Evolutionary conservation across 208 protist species (phyloP), one percentile per base, ranked within the genome.

Genomic region (Leishmania tropica): DNA sequence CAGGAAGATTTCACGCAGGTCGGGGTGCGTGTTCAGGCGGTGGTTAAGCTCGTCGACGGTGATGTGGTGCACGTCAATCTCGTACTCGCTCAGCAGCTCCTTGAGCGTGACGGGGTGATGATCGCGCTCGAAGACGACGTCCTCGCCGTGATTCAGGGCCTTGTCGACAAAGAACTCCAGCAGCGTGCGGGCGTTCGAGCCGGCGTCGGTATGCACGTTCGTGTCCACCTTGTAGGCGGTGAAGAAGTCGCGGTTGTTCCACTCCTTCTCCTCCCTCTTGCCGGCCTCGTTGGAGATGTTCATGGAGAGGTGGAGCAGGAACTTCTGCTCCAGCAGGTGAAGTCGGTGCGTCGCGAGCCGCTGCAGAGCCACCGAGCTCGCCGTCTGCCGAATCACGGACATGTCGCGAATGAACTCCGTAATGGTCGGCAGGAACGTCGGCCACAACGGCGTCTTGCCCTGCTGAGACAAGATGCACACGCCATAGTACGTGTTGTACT

Each of bases 101-200:
- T 89, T 85, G 71, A 98, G 87, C 56, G 92, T 98, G 31, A 98
- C 88, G 24, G 94, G 94, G 73, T 91, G 87, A 73, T 94, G 87
- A 53, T 94, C 84, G 56, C 94, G 92, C 84, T 97, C 94, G 76
- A 92, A 93, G 31, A 98, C 94, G 53, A 98, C 94, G 83, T 98
- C 95, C 78, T 96, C 90, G 79, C 92, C 88, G 85, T 98, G 92
- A 78, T 96, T 91, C 77, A 93, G 80, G 24, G 93, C 89, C 89
- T 98, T 98, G 78, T 97, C 94, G 45, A 96, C 89, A 76, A 97
- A 96, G 84, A 97, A 98, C 84, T 98, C 92, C 11, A 97, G 85
- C 83, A 98, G 81, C 47, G 92, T 97, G 58, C 92, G 92, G 4
- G 95, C 94, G 75, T 97, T 97, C 76, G 91, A 93, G 47, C 95